Base-by-base conservation (phyloP, 176 grass and related monocot species). In the Hyparrhenia diplandra region DNA sequence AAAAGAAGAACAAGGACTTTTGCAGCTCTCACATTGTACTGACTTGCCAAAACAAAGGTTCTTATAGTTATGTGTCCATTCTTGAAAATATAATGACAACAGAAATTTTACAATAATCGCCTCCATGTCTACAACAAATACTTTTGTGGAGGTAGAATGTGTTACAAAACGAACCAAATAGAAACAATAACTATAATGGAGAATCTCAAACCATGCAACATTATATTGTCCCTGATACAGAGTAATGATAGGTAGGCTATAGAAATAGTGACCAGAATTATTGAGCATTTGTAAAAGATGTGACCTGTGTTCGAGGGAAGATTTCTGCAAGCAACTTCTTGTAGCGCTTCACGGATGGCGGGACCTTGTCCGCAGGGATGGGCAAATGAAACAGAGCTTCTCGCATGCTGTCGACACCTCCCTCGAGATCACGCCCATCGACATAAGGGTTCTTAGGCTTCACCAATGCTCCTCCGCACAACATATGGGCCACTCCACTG, bases 331-430 rank as follows among this genome's bases (percentile, higher is more conserved):
- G 87, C 77, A 95, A 46, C 74, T 95, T 95, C 90, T 92, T 95
- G 87, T 95, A 95, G 49, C 90, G 85, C 93, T 95, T 92, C 17
- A 95, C 93, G 93, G 93, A 54, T 95, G 93, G 64, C 93, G 87
- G 67, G 93, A 95, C 85, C 93, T 89, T 20, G 93, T 83, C 13
- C 93, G 87, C 47, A 92, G 43, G 17, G 90, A 92, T 9, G 93
- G 93, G 78, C 93, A 95, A 74, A 95, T 84, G 82, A 95, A 90
- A 49, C 93, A 95, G 32, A 95, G 85, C 21, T 90, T 92, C n/a
- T 91, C 93, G 76, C 93, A 95, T 75, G 76, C 80, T 7, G 87
- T 66, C 34, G 87, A 87, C 47, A 95, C 63, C 41, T 87, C 88
- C 82, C 90, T 90, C 29, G 89, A 93, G 20, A 93, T 47, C 72